Conservation (phyloP, 805 yeast genomes). For the Grigorovia yakushimaensis region DNA sequence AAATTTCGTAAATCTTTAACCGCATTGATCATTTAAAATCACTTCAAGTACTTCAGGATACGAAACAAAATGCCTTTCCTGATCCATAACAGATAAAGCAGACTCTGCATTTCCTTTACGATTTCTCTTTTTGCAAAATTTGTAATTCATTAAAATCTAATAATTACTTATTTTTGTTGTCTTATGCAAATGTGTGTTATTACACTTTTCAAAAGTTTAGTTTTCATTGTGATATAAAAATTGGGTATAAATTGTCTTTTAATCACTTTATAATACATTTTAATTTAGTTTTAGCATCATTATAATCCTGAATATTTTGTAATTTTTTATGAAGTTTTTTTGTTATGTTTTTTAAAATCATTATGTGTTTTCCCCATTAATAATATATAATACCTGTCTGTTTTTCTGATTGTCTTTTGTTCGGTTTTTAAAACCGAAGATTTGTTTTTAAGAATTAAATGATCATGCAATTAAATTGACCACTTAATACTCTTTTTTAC, state of each 20-base stretch:
- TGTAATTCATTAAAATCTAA: neutral
- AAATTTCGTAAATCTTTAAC: too few species aligned
- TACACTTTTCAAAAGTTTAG: too few species aligned
- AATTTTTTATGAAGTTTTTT: neutral
- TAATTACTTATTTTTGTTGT: neutral
- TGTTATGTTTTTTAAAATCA: neutral
- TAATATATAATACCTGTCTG: neutral
- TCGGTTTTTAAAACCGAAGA: neutral
- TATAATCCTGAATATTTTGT: neutral
- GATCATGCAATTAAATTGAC: neutral
- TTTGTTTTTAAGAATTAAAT: too few species aligned
- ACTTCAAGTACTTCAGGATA: too few species aligned
- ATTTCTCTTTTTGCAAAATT: too few species aligned
- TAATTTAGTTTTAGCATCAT: neutral
- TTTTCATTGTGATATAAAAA: too few species aligned
- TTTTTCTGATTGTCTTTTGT: neutral
- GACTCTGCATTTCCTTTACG: too few species aligned
- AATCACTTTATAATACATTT: neutral
- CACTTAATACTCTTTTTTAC: slow-evolving; percentile 5
- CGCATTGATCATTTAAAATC: too few species aligned
- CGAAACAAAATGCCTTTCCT: too few species aligned
- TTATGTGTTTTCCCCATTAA: neutral
- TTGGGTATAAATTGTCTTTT: too few species aligned
- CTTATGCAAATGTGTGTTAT: too few species aligned
- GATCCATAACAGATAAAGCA: too few species aligned